Evolutionary conservation across 805 yeast species (phyloP).

Genomic region (Lipomyces oligophaga): DNA sequence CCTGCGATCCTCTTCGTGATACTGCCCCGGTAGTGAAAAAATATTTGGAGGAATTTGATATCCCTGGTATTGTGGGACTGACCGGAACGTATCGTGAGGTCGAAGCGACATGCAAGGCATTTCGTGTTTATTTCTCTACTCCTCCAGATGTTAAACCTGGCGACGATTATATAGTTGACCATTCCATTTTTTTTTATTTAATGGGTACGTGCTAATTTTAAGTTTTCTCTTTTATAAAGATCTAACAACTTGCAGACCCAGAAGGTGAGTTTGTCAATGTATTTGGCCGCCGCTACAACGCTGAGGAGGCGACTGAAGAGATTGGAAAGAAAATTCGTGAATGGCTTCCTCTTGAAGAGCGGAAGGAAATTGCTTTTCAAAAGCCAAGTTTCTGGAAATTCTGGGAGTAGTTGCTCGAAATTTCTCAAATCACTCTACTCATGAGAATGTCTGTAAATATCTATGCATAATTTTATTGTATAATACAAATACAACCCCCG

Average conservation of each 20-base stretch:
- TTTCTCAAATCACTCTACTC: too few relatives aligned
- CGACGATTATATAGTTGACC: constrained; percentile 94
- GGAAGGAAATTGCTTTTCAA: constrained; percentile 13
- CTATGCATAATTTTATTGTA: too few relatives aligned
- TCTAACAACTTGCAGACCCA: constrained; percentile 52
- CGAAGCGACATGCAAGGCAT: constrained; percentile 79
- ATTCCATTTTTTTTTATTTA: constrained; percentile 91
- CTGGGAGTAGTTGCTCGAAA: too few relatives aligned
- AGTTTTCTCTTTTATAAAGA: background rate
- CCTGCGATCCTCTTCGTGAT: constrained; percentile 97
- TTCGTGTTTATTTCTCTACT: constrained; percentile 94
- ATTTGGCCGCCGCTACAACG: constrained; percentile 84
- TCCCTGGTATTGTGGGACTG: constrained; percentile 75
- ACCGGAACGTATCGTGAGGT: constrained; percentile 88
- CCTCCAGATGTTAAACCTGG: constrained; percentile 93
- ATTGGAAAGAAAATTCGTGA: constrained; percentile 71
- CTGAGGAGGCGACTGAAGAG: constrained; percentile 69
- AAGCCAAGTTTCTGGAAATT: constrained; percentile 24
- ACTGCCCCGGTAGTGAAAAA: constrained; percentile 77
- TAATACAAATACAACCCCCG: too few relatives aligned
- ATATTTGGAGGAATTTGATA: constrained; percentile 82
- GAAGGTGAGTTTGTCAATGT: constrained; percentile 95
- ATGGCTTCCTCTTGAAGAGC: constrained; percentile 53
- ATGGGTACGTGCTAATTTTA: constrained; percentile 46
- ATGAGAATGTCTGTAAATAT: too few relatives aligned